A percentile compares a stretch with the other conserved stretches of the same genome.
phyloP scores from a whole-genome alignment of 2,329 filamentous ascomycete genomes.

The Zymoseptoria brevis region DNA sequence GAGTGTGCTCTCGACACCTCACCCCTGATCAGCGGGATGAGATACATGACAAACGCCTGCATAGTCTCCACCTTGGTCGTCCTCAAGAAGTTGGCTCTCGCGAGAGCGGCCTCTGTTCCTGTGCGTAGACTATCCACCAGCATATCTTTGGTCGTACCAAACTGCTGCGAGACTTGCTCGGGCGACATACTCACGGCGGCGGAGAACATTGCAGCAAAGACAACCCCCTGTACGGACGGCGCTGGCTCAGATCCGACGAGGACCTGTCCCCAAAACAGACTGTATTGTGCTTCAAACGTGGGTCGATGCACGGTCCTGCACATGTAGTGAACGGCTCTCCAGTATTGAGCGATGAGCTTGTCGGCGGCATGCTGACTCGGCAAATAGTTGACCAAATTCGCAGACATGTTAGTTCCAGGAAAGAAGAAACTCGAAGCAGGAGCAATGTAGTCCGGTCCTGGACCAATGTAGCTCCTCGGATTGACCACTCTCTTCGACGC shows the following conservation, averaged over 20 bases:
- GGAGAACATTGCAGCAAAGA: slow-evolving; percentile 63
- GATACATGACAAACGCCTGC: slow-evolving; percentile 69
- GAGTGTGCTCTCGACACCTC: slow-evolving; percentile 68
- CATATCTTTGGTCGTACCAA: slow-evolving; percentile 49
- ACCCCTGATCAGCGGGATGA: slow-evolving; percentile 64
- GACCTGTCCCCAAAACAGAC: slow-evolving; percentile 57
- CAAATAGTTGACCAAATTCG: slow-evolving; percentile 52
- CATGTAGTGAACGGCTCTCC: slow-evolving; percentile 59
- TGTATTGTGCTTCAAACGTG: slow-evolving; percentile 58
- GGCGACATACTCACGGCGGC: slow-evolving; percentile 60
- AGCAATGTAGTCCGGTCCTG: slow-evolving; percentile 58
- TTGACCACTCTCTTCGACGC: slow-evolving; percentile 14
- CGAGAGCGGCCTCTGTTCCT: slow-evolving; percentile 59
- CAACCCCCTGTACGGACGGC: slow-evolving; percentile 56
- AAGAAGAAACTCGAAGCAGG: slow-evolving; percentile 63
- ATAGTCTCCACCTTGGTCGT: slow-evolving; percentile 67
- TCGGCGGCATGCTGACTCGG: slow-evolving; percentile 53
- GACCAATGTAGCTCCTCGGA: slow-evolving; percentile 49
- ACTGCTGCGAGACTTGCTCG: slow-evolving; percentile 42
- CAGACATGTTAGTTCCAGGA: slow-evolving; percentile 40
- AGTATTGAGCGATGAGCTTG: slow-evolving; percentile 59
- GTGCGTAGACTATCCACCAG: slow-evolving; percentile 57
- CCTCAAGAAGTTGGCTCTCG: slow-evolving; percentile 61
- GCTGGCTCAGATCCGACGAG: slow-evolving; percentile 53
- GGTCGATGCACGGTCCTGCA: slow-evolving; percentile 60